phyloP scores from a whole-genome alignment of 2,329 filamentous ascomycete genomes.

The Penicillium sp. region DNA sequence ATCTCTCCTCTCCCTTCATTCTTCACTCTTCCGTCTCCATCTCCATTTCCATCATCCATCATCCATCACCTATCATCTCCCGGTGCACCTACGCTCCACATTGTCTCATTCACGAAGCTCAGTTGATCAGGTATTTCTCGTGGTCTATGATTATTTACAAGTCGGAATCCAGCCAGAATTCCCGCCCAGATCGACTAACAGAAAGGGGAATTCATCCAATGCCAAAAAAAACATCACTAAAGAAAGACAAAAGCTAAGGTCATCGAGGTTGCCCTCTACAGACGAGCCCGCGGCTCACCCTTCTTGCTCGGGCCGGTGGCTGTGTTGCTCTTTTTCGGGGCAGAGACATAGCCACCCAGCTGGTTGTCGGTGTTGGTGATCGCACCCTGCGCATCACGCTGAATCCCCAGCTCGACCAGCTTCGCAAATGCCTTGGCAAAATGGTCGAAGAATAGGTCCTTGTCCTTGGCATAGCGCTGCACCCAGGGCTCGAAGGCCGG shows the following conservation, averaged over 20 bases:
- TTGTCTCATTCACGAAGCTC: not conserved
- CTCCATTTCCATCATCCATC: not conserved
- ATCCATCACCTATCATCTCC: not conserved
- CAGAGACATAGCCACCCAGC: constrained; percentile 60
- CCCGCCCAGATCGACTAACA: constrained; percentile 19
- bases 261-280: constrained; percentile 23
- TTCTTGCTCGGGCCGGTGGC: constrained; percentile 32
- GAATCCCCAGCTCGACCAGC: constrained; percentile 64
- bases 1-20: constrained; percentile 1
- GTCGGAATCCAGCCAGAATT: constrained; percentile 4
- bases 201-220: constrained; percentile 20
- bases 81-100: not conserved
- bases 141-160: constrained; percentile 31
- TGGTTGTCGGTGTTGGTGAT: constrained; percentile 62
- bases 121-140: constrained; percentile 10
- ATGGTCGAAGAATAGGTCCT: constrained; percentile 65
- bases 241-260: constrained; percentile 6
- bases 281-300: constrained; percentile 28
- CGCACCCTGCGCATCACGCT: constrained; percentile 56
- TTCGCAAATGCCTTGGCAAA: constrained; percentile 64
- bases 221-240: constrained; percentile 8
- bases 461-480: constrained; percentile 63
- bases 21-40: constrained; percentile 3
- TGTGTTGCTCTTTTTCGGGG: constrained; percentile 59
- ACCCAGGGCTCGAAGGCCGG: constrained; percentile 60